These are phyloP conservation scores for Kazachstania africana DNA, from an alignment of 805 yeast species.

Conservation along the genomic window DNA sequence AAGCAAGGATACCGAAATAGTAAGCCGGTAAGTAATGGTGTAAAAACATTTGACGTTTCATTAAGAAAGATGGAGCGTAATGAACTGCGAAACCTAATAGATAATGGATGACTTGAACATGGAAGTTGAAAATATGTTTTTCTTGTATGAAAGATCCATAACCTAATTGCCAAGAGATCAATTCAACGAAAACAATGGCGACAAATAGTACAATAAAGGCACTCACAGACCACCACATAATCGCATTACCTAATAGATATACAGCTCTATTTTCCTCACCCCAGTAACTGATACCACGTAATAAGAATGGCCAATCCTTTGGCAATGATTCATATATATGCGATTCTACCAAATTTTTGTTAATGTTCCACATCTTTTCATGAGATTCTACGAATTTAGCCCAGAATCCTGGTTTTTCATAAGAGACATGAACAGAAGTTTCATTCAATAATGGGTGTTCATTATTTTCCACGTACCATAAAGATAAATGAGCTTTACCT, in stretches of 20 bases:
- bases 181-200: constrained; percentile 32
- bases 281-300: constrained; percentile 81
- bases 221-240: constrained; percentile 65
- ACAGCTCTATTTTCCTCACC: constrained; percentile 40
- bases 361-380: constrained; percentile 65
- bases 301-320: constrained; percentile 58
- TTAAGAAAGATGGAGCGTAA: constrained; percentile 64
- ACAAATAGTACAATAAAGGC: constrained; percentile 39
- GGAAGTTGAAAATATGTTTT: constrained; percentile 47
- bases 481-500: constrained; percentile 46
- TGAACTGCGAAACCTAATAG: constrained; percentile 63
- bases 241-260: constrained; percentile 69
- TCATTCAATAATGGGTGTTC: constrained; percentile 35
- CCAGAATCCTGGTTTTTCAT: constrained; percentile 41
- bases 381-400: constrained; percentile 57
- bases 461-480: constrained; percentile 70
- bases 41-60: constrained; percentile 87
- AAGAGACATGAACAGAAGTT: constrained; percentile 39
- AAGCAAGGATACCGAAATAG: constrained; percentile 71
- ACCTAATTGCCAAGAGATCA: constrained; percentile 57
- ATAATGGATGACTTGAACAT: constrained; percentile 49
- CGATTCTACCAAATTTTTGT: constrained; percentile 53
- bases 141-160: too few species aligned
- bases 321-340: constrained; percentile 69
- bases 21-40: constrained; percentile 92